Evolutionary conservation across 106 monocot species (phyloP).

Genomic region (Platanthera guangdongensis): DNA sequence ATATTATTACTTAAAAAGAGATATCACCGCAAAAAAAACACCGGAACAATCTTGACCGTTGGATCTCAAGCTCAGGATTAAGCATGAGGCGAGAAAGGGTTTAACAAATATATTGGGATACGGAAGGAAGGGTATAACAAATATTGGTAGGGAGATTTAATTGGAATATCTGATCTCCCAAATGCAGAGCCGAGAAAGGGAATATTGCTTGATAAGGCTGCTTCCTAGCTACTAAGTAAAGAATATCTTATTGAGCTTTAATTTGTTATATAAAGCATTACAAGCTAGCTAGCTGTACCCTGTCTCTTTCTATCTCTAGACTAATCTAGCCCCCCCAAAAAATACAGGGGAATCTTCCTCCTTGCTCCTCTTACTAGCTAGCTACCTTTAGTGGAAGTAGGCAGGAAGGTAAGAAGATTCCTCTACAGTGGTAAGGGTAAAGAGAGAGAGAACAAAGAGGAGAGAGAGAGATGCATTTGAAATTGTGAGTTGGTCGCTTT

Average conservation of each 20-base stretch:
- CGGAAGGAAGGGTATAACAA: too few relatives aligned
- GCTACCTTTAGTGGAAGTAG: constrained; percentile 65
- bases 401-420: constrained; percentile 92
- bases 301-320: too few relatives aligned
- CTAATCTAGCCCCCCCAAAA: too few relatives aligned
- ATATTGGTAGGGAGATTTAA: constrained; percentile 12
- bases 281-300: neutral
- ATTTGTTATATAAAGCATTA: too few relatives aligned
- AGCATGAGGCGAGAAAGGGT: too few relatives aligned
- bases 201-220: constrained; percentile 4
- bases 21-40: too few relatives aligned
- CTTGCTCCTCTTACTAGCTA: constrained; percentile 22
- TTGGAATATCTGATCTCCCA: constrained; percentile 16
- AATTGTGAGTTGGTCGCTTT: constrained; percentile 68
- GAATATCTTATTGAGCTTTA: constrained; percentile 49
- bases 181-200: constrained; percentile 15
- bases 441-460: constrained; percentile 13
- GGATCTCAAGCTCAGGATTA: too few relatives aligned
- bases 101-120: too few relatives aligned
- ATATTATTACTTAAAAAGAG: too few relatives aligned
- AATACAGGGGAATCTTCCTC: constrained; percentile 48
- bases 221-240: constrained; percentile 35
- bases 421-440: constrained; percentile 2
- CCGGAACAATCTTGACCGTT: too few relatives aligned
- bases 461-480: constrained; percentile 30